phyloP scores from a whole-genome alignment of 805 yeast species.

The Kluyveromyces aestuarii region DNA sequence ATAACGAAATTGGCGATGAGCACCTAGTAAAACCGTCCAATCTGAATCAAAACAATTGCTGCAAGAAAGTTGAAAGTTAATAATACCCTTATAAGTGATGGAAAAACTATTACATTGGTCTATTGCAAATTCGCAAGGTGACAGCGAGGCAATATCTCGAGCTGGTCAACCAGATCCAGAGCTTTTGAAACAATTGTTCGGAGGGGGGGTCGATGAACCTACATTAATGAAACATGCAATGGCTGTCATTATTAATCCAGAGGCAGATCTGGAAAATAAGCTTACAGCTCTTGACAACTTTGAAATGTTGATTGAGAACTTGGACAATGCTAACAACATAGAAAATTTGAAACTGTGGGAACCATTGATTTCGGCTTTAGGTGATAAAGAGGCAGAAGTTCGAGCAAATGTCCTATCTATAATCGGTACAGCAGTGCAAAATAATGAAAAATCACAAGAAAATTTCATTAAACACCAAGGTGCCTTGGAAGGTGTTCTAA shows the following conservation, averaged over 20 bases:
- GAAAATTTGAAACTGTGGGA: conserved; percentile 80
- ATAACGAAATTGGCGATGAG: neutral
- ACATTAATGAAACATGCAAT: conserved; percentile 76
- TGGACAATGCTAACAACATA: conserved; percentile 91
- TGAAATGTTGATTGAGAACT: conserved; percentile 86
- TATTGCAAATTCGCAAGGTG: conserved; percentile 64
- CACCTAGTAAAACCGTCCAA: neutral
- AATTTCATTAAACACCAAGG: conserved; percentile 46
- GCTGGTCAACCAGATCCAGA: conserved; percentile 75
- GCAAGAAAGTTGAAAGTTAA: neutral
- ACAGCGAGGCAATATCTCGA: conserved; percentile 53
- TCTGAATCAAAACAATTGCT: too few species aligned
- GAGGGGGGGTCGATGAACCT: conserved; percentile 78
- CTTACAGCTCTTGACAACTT: conserved; percentile 79
- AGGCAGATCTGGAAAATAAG: conserved; percentile 53
- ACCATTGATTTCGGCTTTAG: conserved; percentile 47
- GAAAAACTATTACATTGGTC: conserved; percentile 93
- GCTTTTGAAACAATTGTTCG: conserved; percentile 67
- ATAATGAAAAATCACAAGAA: conserved; percentile 68
- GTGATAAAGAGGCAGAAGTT: conserved; percentile 36
- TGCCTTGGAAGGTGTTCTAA: conserved; percentile 40
- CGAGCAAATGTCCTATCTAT: conserved; percentile 58
- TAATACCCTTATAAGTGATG: conserved; percentile 35
- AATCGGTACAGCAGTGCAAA: conserved; percentile 88
- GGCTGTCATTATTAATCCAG: conserved; percentile 46